These are phyloP conservation scores for Aspergillus affinis DNA, from an alignment of 495 filamentous ascomycete genomes.

Conservation along the genomic window DNA sequence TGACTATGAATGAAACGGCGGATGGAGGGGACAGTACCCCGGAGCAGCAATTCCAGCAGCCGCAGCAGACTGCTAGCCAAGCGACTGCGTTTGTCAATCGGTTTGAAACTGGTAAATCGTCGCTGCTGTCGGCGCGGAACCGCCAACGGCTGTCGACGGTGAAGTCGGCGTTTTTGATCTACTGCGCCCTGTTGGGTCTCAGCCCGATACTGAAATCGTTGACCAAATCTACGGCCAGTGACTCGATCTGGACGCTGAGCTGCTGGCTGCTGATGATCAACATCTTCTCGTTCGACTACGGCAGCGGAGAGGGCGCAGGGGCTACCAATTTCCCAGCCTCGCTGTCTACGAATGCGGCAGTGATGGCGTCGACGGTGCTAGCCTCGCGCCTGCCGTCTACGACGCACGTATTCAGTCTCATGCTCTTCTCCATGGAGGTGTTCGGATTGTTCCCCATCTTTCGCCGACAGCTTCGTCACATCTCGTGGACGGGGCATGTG, in stretches of 20 bases:
- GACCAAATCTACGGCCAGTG: slow-evolving; percentile 81
- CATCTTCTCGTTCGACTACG: slow-evolving; percentile 96
- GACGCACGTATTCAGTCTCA: slow-evolving; percentile 92
- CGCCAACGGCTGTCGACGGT: slow-evolving; percentile 68
- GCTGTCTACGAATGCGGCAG: slow-evolving; percentile 88
- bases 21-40: slow-evolving; percentile 14
- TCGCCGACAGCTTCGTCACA: slow-evolving; percentile 77
- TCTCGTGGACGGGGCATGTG: slow-evolving; percentile 81
- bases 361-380: slow-evolving; percentile 92
- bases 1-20: slow-evolving; percentile 37
- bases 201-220: slow-evolving; percentile 94
- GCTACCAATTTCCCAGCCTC: slow-evolving; percentile 72
- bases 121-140: slow-evolving; percentile 56
- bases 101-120: slow-evolving; percentile 25
- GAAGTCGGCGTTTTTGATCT: slow-evolving; percentile 93
- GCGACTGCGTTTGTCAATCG: slow-evolving; percentile 5
- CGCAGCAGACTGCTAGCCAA: slow-evolving; percentile 12
- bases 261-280: slow-evolving; percentile 92
- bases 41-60: slow-evolving; percentile 19
- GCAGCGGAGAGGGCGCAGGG: slow-evolving; percentile 55
- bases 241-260: slow-evolving; percentile 96
- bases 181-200: slow-evolving; percentile 83
- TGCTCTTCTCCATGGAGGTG: slow-evolving; percentile 93
- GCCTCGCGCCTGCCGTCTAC: slow-evolving; percentile 85
- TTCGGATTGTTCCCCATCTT: slow-evolving; percentile 97